Evolutionary conservation across 352 stramenopile species (phyloP).

Genomic region (Globisporangium apiculatum): DNA sequence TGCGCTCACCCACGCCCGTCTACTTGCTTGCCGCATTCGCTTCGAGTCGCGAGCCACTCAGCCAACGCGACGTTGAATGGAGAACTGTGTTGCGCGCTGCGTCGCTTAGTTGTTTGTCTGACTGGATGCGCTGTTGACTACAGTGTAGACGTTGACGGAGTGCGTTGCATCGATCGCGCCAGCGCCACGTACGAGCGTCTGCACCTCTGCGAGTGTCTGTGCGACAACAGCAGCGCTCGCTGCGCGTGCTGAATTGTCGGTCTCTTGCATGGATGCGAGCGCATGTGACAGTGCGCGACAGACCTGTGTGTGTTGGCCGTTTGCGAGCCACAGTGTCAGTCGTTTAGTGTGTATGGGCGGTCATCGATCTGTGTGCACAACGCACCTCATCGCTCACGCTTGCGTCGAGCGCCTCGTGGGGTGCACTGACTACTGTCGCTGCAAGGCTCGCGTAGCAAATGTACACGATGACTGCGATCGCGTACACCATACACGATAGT

Average conservation of each 20-base stretch:
- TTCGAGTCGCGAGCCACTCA: background rate
- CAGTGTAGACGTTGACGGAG: background rate
- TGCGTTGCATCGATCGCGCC: background rate
- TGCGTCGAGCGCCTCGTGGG: background rate
- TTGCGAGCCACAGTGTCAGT: background rate
- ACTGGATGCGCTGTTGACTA: background rate
- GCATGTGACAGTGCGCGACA: background rate
- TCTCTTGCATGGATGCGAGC: slow-evolving; percentile 1
- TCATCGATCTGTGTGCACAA: background rate
- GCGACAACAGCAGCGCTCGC: slow-evolving; percentile 1
- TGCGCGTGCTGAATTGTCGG: background rate
- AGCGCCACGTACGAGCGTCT: background rate
- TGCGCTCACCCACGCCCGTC: background rate
- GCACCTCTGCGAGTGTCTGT: slow-evolving; percentile 7
- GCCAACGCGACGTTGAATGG: background rate
- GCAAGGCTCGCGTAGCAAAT: slow-evolving; percentile 5
- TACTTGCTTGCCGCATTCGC: background rate
- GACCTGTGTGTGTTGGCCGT: background rate
- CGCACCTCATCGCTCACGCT: background rate
- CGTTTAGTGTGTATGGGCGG: background rate
- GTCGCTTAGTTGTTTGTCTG: background rate
- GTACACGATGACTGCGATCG: slow-evolving; percentile 1
- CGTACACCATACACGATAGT: no score
- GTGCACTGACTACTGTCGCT: background rate
- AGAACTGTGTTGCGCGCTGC: background rate